Conservation (phyloP, 208 protist species). For the Wallacemonas sp. region DNA sequence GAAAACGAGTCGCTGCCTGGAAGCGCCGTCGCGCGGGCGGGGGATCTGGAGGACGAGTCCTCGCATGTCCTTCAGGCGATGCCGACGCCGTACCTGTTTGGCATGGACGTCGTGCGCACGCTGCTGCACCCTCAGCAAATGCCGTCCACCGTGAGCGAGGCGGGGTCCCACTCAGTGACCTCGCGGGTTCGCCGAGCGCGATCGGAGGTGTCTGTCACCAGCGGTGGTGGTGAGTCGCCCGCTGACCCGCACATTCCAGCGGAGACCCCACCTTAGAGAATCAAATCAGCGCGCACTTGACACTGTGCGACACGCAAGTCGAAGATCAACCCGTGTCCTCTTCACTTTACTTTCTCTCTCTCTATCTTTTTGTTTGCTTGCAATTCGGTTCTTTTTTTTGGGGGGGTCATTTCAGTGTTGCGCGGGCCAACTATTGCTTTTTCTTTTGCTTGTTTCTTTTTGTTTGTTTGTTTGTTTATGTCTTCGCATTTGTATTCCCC, state of each 20-base stretch:
- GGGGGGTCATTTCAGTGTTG: too few relatives aligned
- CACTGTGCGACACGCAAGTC: too few relatives aligned
- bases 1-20: not conserved
- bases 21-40: not conserved
- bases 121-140: conserved; percentile 17
- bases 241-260: not conserved
- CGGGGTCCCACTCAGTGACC: too few relatives aligned
- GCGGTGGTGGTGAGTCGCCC: not conserved
- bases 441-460: too few relatives aligned
- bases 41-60: not conserved
- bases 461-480: conserved; percentile 1
- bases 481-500: too few relatives aligned
- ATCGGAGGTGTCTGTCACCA: not conserved
- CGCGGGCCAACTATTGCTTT: too few relatives aligned
- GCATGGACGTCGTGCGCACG: conserved; percentile 44
- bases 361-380: not conserved
- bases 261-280: not conserved
- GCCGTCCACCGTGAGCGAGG: too few relatives aligned
- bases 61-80: conserved; percentile 13
- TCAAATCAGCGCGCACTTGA: too few relatives aligned
- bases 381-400: too few relatives aligned
- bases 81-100: conserved; percentile 46
- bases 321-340: too few relatives aligned
- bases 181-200: not conserved
- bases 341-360: too few relatives aligned